Conservation (phyloP, 139 green algal genomes). For the Mesotaenium endlicherianum region DNA sequence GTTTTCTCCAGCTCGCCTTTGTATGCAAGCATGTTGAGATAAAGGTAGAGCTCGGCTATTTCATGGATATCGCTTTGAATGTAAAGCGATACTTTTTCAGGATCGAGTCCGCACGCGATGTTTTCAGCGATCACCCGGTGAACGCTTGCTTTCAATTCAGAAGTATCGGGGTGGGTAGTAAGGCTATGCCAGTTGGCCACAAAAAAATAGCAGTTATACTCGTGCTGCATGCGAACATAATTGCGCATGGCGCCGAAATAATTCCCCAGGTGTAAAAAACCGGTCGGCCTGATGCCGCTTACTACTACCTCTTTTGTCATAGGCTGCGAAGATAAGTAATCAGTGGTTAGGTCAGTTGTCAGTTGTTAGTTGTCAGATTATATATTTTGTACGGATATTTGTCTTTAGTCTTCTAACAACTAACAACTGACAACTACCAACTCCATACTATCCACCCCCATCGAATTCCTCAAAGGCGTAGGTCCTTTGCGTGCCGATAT, state of each 20-base stretch:
- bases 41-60: not conserved
- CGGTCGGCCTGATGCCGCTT: not conserved
- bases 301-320: too few relatives aligned
- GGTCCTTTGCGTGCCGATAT: too few relatives aligned
- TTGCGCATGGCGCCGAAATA: not conserved
- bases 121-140: not conserved
- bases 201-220: not conserved
- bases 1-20: not conserved
- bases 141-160: not conserved
- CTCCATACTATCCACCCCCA: too few relatives aligned
- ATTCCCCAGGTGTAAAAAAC: not conserved
- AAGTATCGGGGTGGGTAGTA: not conserved
- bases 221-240: not conserved
- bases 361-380: too few relatives aligned
- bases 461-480: too few relatives aligned
- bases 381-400: too few relatives aligned
- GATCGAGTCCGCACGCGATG: not conserved
- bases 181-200: not conserved
- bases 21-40: not conserved
- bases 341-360: too few relatives aligned
- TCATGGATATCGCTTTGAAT: not conserved
- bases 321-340: too few relatives aligned
- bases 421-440: too few relatives aligned
- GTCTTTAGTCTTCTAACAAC: too few relatives aligned
- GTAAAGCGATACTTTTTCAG: not conserved